Base-by-base conservation (phyloP, 148 eudicot species). In the Diospyros kaki region DNA sequence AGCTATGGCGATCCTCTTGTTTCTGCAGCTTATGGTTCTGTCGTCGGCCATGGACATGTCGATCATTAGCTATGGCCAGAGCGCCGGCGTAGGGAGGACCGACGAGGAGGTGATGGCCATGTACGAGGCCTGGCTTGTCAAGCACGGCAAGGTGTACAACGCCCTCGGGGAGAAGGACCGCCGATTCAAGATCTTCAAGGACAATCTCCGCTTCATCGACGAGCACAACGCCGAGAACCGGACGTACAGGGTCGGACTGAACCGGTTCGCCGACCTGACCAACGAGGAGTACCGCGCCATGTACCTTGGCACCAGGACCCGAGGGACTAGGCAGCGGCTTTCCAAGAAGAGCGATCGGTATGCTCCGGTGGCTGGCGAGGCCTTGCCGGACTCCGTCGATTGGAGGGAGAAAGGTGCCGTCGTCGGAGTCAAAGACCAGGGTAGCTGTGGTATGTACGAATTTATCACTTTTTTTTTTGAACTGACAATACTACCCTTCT, bases 221-320 rank as follows among this genome's bases (percentile, higher is more conserved):
- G 81, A 92, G 53, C 87, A 88, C 61, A 94, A 92, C 78, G 79
- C 90, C 0, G 70, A 68, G 73, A 72, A 92, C 74, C 76, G 54
- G 66, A 68, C 70, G 4, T 92, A 67, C 75, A 79, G 79, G 83
- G 82, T 94, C 1, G 98, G 96, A 18, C 69, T 90, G 76, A 94
- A 86, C 73, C 81, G 77, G 79, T 94, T 94, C 61, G 96, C 98
- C 18, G 98, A 94, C 78, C 75, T 90, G 64, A 92, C 92, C 11
- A 90, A 92, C 79, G 93, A 92, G 51, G 98, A 94, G 87, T 94
- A 80, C 84, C 83, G 88, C 50, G 82, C 83, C 9, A 90, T 0
- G 77, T 86, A 87, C 75, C 66, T 90, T 72, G 89, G 98, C 0
- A n/a, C 75, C 4, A 82, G 70, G 77, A 38, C 61, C 14, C 28